These are phyloP conservation scores for Zygotorulaspora chibaensis DNA, from an alignment of 805 yeast genomes.

Conservation along the genomic window DNA sequence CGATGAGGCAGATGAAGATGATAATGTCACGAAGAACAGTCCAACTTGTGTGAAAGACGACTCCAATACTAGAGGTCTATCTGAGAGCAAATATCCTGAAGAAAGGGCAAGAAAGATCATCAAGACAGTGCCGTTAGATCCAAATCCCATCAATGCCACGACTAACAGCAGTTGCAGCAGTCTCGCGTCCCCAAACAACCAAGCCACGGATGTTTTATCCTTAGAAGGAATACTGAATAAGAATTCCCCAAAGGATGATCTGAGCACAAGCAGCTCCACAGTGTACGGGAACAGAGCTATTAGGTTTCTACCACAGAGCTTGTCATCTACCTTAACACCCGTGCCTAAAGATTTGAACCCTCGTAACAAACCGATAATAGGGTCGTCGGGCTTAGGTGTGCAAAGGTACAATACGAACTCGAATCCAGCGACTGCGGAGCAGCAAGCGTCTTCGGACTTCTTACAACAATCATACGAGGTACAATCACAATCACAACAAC, in stretches of 20 bases:
- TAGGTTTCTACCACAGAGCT: neutral
- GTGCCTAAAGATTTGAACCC: too few species aligned
- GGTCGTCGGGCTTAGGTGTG: neutral
- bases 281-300: neutral
- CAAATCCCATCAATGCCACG: slow-evolving; percentile 58
- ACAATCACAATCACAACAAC: slow-evolving; percentile 19
- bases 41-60: slow-evolving; percentile 11
- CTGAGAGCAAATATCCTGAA: slow-evolving; percentile 59
- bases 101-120: slow-evolving; percentile 70
- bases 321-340: neutral
- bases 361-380: neutral
- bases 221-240: slow-evolving; percentile 19
- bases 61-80: slow-evolving; percentile 46
- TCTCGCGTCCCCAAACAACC: slow-evolving; percentile 16
- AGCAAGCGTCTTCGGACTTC: slow-evolving; percentile 11
- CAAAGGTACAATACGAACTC: neutral
- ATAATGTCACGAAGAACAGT: slow-evolving; percentile 16
- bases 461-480: slow-evolving; percentile 5
- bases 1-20: slow-evolving; percentile 37
- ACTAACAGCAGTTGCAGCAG: slow-evolving; percentile 18
- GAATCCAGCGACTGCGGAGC: neutral
- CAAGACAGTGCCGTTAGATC: slow-evolving; percentile 76
- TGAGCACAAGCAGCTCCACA: neutral
- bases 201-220: slow-evolving; percentile 18
- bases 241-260: slow-evolving; percentile 17